Base-by-base conservation (phyloP, 1,139 yeast species). In the Wickerhamomyces sp. region DNA sequence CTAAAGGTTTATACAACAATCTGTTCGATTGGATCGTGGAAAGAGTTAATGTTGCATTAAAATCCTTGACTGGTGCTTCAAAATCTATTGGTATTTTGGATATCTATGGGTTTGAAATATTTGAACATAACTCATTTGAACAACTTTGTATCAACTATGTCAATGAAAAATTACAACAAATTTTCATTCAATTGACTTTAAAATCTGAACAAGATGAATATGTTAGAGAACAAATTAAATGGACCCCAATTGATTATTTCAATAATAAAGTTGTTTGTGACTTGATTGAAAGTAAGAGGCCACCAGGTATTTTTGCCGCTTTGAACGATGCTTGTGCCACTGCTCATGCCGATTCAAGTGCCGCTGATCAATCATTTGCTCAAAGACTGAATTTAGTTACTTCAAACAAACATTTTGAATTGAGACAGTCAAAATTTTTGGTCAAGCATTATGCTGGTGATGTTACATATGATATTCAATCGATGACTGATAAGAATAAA, bases 401-500 rank as follows among this genome's bases (percentile, higher is more conserved):
- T 4, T 69, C 78, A 34, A 91, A 91, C 64, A 84, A 86, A 36
- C 95, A 94, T 66, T 90, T 94, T 60, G 97, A 91, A 61, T 80
- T 88, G 57, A 82, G 99, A 60, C 84, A 88, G 54, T 81, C 84
- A 39, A 91, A 93, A 64, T 94, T 94, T 56, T 73, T 94, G 51
- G 82, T 94, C 61, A 91, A 89, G 69, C 99, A 94, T 67, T 94
- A 94, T 69, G 99, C 99, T 33, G 99, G 99, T 62, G 99, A 94
- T 69, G 99, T 94, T 42, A 85, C 91, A 33, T 94, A 94, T 62
- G 96, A 91, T 54, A 84, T 91, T 46, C 72, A 75, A 32, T 88
- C 91, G 15, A 91, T 94, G 89, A 93, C 99, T 2, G 99, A 94
- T 65, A 94, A 94, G 67, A 94, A 94, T 65, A 94, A 94, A 67